phyloP scores from a whole-genome alignment of 2,329 filamentous ascomycete species.

The Cladosporium austrohemisphaericum region DNA sequence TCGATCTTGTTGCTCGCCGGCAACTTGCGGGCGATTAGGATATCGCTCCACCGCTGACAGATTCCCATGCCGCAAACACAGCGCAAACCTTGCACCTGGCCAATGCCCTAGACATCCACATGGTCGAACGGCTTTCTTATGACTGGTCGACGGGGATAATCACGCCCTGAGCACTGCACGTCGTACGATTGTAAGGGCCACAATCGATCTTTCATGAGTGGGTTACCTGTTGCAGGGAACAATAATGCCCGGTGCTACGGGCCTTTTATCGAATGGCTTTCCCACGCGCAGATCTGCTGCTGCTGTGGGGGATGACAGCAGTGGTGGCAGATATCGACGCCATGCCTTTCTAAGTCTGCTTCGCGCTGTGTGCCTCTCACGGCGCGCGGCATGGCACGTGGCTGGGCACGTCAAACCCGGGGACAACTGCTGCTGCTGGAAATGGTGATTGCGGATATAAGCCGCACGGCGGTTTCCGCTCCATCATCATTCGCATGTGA shows the following conservation, averaged over 20 bases:
- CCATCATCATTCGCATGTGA: neutral
- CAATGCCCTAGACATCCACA: neutral
- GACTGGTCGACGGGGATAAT: too few relatives aligned
- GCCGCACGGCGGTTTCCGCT: neutral
- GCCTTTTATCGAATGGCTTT: neutral
- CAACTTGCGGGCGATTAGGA: too few relatives aligned
- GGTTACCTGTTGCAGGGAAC: neutral
- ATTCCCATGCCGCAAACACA: too few relatives aligned
- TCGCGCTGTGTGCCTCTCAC: neutral
- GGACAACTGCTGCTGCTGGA: too few relatives aligned
- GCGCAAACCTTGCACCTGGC: too few relatives aligned
- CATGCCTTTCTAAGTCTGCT: neutral
- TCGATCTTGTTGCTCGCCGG: too few relatives aligned
- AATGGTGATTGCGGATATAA: constrained; percentile 10
- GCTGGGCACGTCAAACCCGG: too few relatives aligned
- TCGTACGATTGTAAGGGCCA: too few relatives aligned
- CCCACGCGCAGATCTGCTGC: neutral
- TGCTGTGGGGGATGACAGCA: neutral
- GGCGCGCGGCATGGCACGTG: constrained; percentile 4
- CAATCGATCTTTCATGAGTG: neutral
- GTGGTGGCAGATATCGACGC: neutral
- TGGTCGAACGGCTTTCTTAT: neutral
- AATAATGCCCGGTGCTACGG: neutral
- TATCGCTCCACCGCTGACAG: too few relatives aligned
- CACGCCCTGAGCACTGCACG: too few relatives aligned